Evolutionary conservation across 495 filamentous ascomycete species (phyloP).

Genomic region (Aspergillus panamensis): DNA sequence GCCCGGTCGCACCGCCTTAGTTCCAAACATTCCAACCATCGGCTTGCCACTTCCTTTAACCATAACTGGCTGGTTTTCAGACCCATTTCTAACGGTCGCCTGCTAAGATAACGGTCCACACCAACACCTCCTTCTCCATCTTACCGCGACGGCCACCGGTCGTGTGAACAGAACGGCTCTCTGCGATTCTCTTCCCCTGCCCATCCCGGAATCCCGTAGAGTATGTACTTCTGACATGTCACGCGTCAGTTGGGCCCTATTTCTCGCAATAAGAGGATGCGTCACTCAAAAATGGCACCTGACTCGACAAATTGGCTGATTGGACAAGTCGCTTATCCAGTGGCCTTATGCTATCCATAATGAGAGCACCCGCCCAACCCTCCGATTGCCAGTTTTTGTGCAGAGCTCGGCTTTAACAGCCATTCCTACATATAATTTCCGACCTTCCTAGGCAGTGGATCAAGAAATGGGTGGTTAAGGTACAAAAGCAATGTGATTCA

Average conservation of each 20-base stretch:
- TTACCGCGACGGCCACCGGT: not conserved
- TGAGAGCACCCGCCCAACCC: not conserved
- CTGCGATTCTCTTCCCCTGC: not conserved
- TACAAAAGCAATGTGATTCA: no score
- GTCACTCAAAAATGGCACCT: slow-evolving; percentile 13
- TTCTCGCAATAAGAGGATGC: slow-evolving; percentile 10
- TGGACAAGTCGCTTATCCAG: slow-evolving; percentile 6
- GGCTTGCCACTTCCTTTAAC: not conserved
- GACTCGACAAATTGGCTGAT: slow-evolving; percentile 16
- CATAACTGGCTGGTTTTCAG: not conserved
- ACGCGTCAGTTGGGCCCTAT: slow-evolving; percentile 30
- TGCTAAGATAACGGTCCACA: not conserved
- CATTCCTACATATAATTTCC: slow-evolving; percentile 16
- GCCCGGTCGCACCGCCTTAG: not conserved
- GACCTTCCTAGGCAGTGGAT: slow-evolving; percentile 19
- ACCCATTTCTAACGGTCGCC: slow-evolving; percentile 15
- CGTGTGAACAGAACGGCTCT: not conserved
- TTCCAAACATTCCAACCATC: not conserved
- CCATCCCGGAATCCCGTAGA: not conserved
- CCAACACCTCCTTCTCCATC: not conserved
- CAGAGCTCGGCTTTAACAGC: slow-evolving; percentile 11
- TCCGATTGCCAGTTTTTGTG: not conserved
- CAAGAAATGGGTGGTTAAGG: not conserved
- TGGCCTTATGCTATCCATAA: not conserved
- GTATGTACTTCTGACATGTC: slow-evolving; percentile 33